Evolutionary conservation across 768 basidiomycete species (phyloP), one percentile per base, ranked within the genome.

Genomic region (Tylopilus cervinicoccineus): DNA sequence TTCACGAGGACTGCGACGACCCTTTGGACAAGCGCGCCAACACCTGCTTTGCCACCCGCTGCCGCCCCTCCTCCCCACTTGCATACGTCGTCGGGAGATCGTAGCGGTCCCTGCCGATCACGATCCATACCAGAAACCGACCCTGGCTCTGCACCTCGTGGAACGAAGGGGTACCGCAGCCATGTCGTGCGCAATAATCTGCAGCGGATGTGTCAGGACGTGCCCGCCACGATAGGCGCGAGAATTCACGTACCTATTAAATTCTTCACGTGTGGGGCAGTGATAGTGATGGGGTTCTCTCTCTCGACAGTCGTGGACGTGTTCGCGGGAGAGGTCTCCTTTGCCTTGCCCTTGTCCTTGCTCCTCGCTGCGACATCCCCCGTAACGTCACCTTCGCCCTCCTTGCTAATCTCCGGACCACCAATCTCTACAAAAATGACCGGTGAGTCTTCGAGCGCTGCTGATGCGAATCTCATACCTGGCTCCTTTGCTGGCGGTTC

Each of bases 31-130:
- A 56, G 47, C 72, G 71, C 22, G 56, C 63, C 50, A 72, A 52
- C 45, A 78, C 74, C 46, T 72, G 68, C 64, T 72, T 76, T 37
- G 76, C 70, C 6, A 78, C 66, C 28, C 70, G 66, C 56, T 76
- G 66, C 34, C 68, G 58, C 16, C 75, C 76, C 51, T 72, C 70
- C 29, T 65, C 66, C 29, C 67, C 53, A 24, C 59, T 72, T 26
- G 48, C 46, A 49, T 75, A 77, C 19, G 60, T 66, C 38, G 63
- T 64, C 13, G 66, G 74, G n/a, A 77, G 64, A 55, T 76, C 75
- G 38, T 73, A 68, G 20, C 70, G 68, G 38, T 74, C 72, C 28
- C 64, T 65, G 16, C 71, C 73, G 34, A 76, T 69, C 48, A 74
- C 64, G n/a, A 76, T 70, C 76, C 76, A 78, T 5, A 75, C 74